phyloP scores from a whole-genome alignment of 2,329 filamentous ascomycete genomes.

The Colletotrichum sp. region DNA sequence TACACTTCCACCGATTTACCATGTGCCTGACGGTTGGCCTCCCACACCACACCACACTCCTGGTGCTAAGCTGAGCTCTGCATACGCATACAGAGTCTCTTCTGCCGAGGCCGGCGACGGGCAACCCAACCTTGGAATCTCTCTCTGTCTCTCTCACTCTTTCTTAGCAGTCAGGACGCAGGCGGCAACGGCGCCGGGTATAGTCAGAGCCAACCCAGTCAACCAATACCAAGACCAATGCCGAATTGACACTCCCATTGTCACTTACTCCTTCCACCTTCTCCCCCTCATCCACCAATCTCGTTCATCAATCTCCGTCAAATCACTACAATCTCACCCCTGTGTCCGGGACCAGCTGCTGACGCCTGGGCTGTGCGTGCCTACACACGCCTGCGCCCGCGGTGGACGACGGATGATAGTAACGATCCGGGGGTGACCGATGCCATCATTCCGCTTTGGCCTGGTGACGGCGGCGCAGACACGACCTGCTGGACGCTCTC shows the following conservation, averaged over 20 bases:
- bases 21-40: neutral
- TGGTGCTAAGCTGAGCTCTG: constrained; percentile 3
- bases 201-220: constrained; percentile 6
- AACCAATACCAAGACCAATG: neutral
- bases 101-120: constrained; percentile 15
- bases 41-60: neutral
- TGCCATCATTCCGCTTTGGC: constrained; percentile 19
- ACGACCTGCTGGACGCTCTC: neutral
- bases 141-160: neutral
- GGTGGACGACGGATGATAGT: neutral
- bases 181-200: constrained; percentile 17
- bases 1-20: constrained; percentile 8
- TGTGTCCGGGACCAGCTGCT: constrained; percentile 13
- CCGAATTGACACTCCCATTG: neutral
- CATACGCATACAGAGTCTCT: constrained; percentile 10
- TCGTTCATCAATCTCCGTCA: constrained; percentile 1
- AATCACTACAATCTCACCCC: neutral
- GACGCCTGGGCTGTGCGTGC: constrained; percentile 13
- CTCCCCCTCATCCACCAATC: neutral
- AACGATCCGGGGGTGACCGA: constrained; percentile 13
- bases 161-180: neutral
- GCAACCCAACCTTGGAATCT: neutral
- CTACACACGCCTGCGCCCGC: constrained; percentile 1
- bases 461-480: constrained; percentile 12
- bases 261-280: neutral